These are phyloP conservation scores for Chernovozyma aurita DNA, from an alignment of 1,139 yeast genomes.

Conservation along the genomic window DNA sequence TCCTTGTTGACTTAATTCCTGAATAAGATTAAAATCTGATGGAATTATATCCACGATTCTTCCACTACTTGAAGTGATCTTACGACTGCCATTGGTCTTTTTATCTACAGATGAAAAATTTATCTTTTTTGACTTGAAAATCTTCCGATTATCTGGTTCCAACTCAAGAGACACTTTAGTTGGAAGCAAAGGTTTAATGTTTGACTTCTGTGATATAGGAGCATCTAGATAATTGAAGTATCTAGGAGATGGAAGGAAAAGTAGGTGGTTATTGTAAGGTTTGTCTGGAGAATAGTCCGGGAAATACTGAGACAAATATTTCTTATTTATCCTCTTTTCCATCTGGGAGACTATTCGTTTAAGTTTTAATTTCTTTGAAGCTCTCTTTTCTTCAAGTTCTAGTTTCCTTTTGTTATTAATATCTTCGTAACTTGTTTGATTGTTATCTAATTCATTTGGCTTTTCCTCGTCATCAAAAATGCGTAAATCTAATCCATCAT, in stretches of 20 bases:
- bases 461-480: constrained; percentile 26
- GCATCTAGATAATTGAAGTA: constrained; percentile 53
- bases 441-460: neutral
- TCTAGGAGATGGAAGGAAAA: constrained; percentile 62
- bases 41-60: constrained; percentile 23
- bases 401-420: constrained; percentile 15
- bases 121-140: constrained; percentile 30
- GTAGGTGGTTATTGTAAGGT: constrained; percentile 60
- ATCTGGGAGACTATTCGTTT: constrained; percentile 26
- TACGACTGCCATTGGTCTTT: constrained; percentile 1
- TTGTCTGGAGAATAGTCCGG: constrained; percentile 59
- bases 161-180: constrained; percentile 46
- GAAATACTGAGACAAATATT: constrained; percentile 46
- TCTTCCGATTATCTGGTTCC: constrained; percentile 42
- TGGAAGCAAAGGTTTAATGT: constrained; percentile 57
- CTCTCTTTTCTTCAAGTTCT: constrained; percentile 19
- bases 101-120: constrained; percentile 1
- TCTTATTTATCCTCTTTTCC: constrained; percentile 28
- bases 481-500: constrained; percentile 39
- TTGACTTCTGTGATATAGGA: constrained; percentile 33
- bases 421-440: neutral
- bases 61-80: constrained; percentile 6
- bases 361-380: constrained; percentile 22
- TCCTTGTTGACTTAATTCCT: constrained; percentile 17
- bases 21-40: constrained; percentile 30